Percentiles rank a stretch among this genome's conserved stretches.
Evolutionary conservation across 2,329 filamentous ascomycete genomes (phyloP).

Genomic region (Cladosporium colombiae): DNA sequence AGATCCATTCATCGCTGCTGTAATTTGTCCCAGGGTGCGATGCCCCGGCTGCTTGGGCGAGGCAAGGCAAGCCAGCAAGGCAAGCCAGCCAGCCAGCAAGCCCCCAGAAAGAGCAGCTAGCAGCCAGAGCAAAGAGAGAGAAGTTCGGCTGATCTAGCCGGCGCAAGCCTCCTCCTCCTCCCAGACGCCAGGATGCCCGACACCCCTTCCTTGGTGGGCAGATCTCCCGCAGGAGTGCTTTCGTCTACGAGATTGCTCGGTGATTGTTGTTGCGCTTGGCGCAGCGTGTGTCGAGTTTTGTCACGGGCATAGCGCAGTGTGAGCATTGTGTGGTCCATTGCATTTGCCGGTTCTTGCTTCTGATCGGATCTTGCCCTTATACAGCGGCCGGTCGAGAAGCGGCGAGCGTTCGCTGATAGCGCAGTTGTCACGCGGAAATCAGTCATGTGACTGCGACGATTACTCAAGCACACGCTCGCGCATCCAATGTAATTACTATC

Average conservation of each 20-base stretch:
- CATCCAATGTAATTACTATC: not conserved
- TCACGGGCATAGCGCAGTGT: not conserved
- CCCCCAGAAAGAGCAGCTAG: not conserved
- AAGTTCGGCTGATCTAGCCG: constrained; percentile 4
- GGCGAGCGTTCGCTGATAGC: not conserved
- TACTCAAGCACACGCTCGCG: not conserved
- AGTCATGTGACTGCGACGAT: not conserved
- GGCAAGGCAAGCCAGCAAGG: not conserved
- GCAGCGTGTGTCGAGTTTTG: not conserved
- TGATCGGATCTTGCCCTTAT: not conserved
- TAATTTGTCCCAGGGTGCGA: constrained; percentile 2
- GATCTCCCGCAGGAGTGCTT: not conserved
- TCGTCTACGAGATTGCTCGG: not conserved
- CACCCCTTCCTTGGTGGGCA: not conserved
- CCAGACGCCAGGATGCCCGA: not conserved
- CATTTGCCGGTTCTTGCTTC: not conserved
- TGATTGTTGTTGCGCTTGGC: not conserved
- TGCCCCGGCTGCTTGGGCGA: not conserved
- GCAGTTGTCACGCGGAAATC: not conserved
- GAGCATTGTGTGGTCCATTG: not conserved
- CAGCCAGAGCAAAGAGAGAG: not conserved
- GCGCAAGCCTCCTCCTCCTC: not conserved
- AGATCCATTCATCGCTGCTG: constrained; percentile 7
- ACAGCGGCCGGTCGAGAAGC: not conserved
- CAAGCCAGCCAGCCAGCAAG: not conserved